phyloP scores from a whole-genome alignment of 164 flowering plant species.

The Stephania yunnanensis region DNA sequence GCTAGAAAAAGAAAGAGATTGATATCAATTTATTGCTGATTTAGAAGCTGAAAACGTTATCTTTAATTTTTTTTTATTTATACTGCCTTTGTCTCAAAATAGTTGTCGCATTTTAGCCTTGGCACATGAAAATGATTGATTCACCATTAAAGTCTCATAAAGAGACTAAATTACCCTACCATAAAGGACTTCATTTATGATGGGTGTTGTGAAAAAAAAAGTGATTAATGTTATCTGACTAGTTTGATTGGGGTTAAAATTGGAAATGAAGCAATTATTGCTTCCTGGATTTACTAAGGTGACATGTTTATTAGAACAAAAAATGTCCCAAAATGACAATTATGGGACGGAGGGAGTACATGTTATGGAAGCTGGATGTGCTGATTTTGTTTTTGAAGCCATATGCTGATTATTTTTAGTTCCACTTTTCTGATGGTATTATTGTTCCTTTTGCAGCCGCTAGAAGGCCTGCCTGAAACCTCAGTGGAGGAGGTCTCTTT shows the following conservation, averaged over 20 bases:
- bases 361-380: background rate
- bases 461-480: slow-evolving; percentile 39
- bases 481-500: slow-evolving; percentile 24
- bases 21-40: background rate
- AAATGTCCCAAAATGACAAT: no score
- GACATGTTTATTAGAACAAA: no score
- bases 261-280: no score
- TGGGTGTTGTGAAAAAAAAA: no score
- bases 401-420: background rate
- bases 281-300: no score
- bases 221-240: no score
- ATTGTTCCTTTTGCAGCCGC: slow-evolving; percentile 41
- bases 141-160: background rate
- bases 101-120: background rate
- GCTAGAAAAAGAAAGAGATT: background rate
- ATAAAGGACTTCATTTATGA: no score
- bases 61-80: no score
- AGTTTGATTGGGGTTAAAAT: no score
- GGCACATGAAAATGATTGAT: background rate
- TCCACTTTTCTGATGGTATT: background rate
- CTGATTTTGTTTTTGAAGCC: background rate
- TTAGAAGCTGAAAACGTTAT: background rate
- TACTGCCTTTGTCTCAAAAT: no score
- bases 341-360: background rate
- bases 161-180: no score